phyloP scores from a whole-genome alignment of 208 protist genomes.

The Leptomonas pyrrhocoris region DNA sequence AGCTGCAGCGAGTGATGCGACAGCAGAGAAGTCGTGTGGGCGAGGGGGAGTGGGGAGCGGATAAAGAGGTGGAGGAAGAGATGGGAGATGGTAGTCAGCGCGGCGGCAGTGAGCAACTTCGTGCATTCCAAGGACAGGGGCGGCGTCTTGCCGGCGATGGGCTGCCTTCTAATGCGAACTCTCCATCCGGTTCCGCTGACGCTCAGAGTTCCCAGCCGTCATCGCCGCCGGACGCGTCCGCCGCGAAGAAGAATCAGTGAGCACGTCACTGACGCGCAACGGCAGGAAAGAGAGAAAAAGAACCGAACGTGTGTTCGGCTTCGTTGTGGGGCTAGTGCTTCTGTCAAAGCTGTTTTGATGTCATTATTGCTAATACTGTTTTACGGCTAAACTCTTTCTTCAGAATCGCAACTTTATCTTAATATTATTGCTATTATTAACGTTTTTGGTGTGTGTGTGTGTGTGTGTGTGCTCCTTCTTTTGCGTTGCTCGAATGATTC shows the following conservation, averaged over 20 bases:
- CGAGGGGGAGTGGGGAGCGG: constrained; percentile 5
- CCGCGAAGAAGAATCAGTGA: constrained; percentile 16
- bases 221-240: not conserved
- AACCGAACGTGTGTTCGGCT: not conserved
- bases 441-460: not conserved
- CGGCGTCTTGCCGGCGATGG: constrained; percentile 23
- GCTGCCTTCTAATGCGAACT: not conserved
- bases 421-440: not conserved
- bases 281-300: not conserved
- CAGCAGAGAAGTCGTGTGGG: constrained; percentile 15
- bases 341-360: no score
- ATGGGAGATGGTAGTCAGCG: not conserved
- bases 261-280: not conserved
- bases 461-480: not conserved
- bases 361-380: no score
- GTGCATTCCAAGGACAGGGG: constrained; percentile 31
- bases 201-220: not conserved
- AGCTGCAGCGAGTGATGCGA: constrained; percentile 29
- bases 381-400: no score
- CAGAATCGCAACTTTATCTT: not conserved
- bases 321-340: not conserved
- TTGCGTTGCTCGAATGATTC: not conserved
- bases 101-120: not conserved
- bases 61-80: constrained; percentile 9
- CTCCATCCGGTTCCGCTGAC: not conserved